Evolutionary conservation across 805 yeast species (phyloP), one percentile per base, ranked within the genome.

Genomic region (Yueomyces sinensis): DNA sequence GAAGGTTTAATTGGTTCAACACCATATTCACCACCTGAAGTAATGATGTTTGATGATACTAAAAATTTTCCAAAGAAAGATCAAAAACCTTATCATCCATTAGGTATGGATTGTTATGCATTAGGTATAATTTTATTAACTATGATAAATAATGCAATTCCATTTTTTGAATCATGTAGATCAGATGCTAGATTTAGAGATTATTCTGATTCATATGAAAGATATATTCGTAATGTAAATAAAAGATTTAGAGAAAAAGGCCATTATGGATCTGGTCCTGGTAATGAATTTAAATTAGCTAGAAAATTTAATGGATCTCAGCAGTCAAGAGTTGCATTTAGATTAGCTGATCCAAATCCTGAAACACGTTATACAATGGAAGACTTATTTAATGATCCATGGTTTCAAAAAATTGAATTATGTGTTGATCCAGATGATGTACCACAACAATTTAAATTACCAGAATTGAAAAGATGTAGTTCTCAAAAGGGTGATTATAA

Each of bases 11-110:
- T 79, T 30, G 91, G 93, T 2, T 78, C 87, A 1, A 83, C 91
- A 3, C 91, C 91, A 1, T 81, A 78, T 53, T 72, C 78, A 11
- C 74, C 89, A 4, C 91, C 93, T 2, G 91, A 81, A 54, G 82
- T 79, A 13, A 68, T 74, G 70, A 51, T 58, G 19, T 68, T 60
- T 27, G 56, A 50, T 35, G 36, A 47, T 7, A 46, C 54, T 35
- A 48, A 52, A 33, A 36, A 37, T n/a, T 43, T 49, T 61, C 61
- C 54, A 45, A 58, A 46, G 50, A 33, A 44, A 32, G 33, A 32
- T 33, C 52, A 45, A 16, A 48, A 51, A 20, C 56, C 68, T 4
- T 76, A 74, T 55, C 72, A 78, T 49, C 80, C 86, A 1, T 74
- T 72, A 45, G 65, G 66, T 40, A 71, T 79, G 65, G 93, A 81